Conservation (phyloP, 768 basidiomycete genomes). For the Solioccasus polychromus region DNA sequence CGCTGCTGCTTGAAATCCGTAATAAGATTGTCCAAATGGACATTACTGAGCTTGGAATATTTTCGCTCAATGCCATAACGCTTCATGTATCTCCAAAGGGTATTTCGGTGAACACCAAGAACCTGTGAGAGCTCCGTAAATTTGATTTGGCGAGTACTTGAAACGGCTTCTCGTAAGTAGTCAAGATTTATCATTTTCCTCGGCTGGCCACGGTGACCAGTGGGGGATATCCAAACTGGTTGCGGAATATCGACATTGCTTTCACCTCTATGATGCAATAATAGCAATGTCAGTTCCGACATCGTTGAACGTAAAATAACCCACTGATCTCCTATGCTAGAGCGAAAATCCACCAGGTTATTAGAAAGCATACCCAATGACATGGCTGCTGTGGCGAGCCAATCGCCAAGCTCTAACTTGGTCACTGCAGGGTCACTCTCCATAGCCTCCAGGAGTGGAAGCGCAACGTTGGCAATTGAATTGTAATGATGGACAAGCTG, state of each 20-base stretch:
- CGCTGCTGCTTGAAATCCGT: constrained; percentile 7
- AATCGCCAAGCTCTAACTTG: too few relatives aligned
- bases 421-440: too few relatives aligned
- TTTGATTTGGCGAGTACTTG: constrained; percentile 5
- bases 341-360: too few relatives aligned
- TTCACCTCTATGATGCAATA: neutral
- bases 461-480: too few relatives aligned
- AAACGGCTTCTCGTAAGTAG: constrained; percentile 5
- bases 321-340: too few relatives aligned
- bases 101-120: constrained; percentile 7
- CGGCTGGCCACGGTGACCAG: neutral
- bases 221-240: neutral
- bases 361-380: too few relatives aligned
- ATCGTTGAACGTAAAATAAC: too few relatives aligned
- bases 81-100: constrained; percentile 6
- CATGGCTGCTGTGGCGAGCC: too few relatives aligned
- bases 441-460: too few relatives aligned
- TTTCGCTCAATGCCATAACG: constrained; percentile 2
- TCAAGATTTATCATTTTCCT: constrained; percentile 6
- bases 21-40: constrained; percentile 7
- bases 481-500: too few relatives aligned
- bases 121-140: constrained; percentile 7
- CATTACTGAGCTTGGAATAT: constrained; percentile 8
- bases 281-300: too few relatives aligned
- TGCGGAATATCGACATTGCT: neutral